phyloP scores from a whole-genome alignment of 805 yeast genomes.

The Trichomonascus vanleenenianus region DNA sequence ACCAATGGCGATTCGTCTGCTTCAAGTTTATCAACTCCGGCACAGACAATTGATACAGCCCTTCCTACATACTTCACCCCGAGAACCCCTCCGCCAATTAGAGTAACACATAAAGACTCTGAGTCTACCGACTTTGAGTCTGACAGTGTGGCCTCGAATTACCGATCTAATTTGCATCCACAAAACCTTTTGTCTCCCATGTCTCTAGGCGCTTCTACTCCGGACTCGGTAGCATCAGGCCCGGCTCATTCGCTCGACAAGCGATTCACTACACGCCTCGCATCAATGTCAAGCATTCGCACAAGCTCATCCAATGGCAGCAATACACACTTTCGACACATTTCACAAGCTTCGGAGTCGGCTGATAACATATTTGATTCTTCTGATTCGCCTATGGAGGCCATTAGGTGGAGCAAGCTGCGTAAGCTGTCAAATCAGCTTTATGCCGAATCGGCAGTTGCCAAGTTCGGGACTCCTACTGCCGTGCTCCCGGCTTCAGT shows the following conservation, averaged over 20 bases:
- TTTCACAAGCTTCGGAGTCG: not conserved
- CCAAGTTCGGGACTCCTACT: slow-evolving; percentile 46
- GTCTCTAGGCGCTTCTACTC: not conserved
- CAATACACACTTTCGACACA: slow-evolving; percentile 1
- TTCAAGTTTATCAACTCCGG: no score
- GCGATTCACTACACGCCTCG: slow-evolving; percentile 17
- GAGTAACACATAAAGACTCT: no score
- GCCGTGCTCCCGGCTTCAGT: slow-evolving; percentile 29
- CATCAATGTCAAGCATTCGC: slow-evolving; percentile 7
- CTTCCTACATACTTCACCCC: no score
- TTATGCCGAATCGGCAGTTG: slow-evolving; percentile 28
- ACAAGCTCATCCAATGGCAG: not conserved
- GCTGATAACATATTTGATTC: not conserved
- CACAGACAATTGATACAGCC: no score
- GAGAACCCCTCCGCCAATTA: no score
- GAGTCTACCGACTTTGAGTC: no score
- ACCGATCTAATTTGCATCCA: no score
- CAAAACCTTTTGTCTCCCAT: no score
- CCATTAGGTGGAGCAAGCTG: slow-evolving; percentile 34
- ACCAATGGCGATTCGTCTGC: no score
- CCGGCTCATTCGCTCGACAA: slow-evolving; percentile 12
- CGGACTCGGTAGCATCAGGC: slow-evolving; percentile 8
- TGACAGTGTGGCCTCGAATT: no score
- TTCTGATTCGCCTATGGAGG: slow-evolving; percentile 8
- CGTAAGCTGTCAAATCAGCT: slow-evolving; percentile 32